Base-by-base conservation (phyloP, 164 flowering plant genomes). In the Kalanchoe fedtschenkoi region DNA sequence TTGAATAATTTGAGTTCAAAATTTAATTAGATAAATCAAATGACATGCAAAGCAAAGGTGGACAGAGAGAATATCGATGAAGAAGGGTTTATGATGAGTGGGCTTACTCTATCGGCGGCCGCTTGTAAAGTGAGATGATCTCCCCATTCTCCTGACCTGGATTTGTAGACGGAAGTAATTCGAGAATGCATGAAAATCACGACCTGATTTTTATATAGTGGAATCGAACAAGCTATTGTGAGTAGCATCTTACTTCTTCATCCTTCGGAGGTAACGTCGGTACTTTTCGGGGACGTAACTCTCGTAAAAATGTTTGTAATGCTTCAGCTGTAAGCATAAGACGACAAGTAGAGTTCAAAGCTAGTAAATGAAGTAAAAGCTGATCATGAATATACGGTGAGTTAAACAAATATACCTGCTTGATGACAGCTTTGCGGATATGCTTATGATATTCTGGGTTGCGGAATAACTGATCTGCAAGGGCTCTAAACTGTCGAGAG, bases 91-190 rank as follows among this genome's bases (percentile, higher is more conserved):
- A 15, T 1, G 29, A 53, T 53, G 6, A 29, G 46, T 56, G 32
- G 35, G 63, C 89, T 75, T 74, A 91, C 97, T 70, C 77, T 72
- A 62, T 91, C 97, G 24, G 97, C 97, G 73, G 97, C 97, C 63
- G 96, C 97, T 74, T 91, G 97, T 41, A 91, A 78, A 62, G 96
- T 91, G 51, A 91, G 74, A 76, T 91, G 97, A 75, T 91, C 97
- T 74, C 97, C 97, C 97, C 97, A 91, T 66, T 88, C 97, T 16
- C 97, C 97, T 60, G 81, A 72, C 78, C 97, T 91, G 63, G 41
- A 65, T 37, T 21, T 26, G 30, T 62, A 72, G 28, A 47, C 4
- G n/a, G 64, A 56, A 46, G 19, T 51, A 5, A 51, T 30, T 51
- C 17, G 9, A 26, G 56, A 26, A 51, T 26, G 26, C 13, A 26